Base-by-base conservation (phyloP, 208 protist genomes). In the Naegleria gruberi region DNA sequence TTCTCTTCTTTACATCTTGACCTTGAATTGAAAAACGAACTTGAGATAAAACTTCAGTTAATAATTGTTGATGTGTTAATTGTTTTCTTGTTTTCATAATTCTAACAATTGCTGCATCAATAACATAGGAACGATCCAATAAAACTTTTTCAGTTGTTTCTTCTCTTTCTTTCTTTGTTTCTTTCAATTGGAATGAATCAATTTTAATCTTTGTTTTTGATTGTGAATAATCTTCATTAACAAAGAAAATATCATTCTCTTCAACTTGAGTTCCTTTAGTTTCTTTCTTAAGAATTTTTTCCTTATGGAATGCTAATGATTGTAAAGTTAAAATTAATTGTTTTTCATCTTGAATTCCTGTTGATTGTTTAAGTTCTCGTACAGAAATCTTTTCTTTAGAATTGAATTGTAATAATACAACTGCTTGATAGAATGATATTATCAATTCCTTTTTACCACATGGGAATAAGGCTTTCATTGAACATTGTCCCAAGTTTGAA, bases 341-440 rank as follows among this genome's bases (percentile, higher is more conserved):
- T 34, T 94, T 84, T 0, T 93, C 93, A 6, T 94, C 17, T 5
- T 92, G 90, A 5, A 92, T 94, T 43, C 92, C 94, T 41, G 95
- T 97, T 0, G 93, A 84, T 43, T 90, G 90, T 89, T 94, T 77
- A 26, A 98, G 94, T 30, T 96, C 93, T 40, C 92, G 73, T 41
- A 92, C 93, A 17, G 90, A 87, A 30, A 96, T 57, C 82, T 92
- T 51, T 86, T 93, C 90, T 37, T n/a, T 91, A 12, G 91, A 90
- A 91, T 99, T 98, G 81, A 98, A 96, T 19, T 95, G 91, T 46
- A 98, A 93, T 26, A 99, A 91, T 42, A 98, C 91, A 3, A 97
- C 43, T 12, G 95, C 94, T 93, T 99, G 98, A 30, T 96, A 91
- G 47, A 98, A 91, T 37, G 97, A 98, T 12, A 98, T 96, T 0